Base-by-base conservation (phyloP, 2,329 filamentous ascomycete genomes). In the Tolypocladium guangdongense region DNA sequence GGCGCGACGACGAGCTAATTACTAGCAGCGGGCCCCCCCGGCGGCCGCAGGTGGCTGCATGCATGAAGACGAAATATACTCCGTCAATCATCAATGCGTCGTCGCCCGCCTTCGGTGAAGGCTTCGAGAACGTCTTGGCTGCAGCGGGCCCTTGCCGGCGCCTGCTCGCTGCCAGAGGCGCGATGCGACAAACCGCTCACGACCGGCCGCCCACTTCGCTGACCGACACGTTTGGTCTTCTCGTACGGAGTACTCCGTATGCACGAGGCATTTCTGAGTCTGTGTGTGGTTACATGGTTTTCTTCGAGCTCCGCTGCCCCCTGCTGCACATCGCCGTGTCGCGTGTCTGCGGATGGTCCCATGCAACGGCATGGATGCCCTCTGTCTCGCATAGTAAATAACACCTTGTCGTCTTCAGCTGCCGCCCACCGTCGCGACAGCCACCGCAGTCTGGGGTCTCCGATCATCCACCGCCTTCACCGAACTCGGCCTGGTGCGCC, bases 41-140 rank as follows among this genome's bases (percentile, higher is more conserved):
- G 27, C 20, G 47, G 47, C 47, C 11, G 33, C 32, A 22, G 12
- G 12, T n/a, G 33, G 32, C 47, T 49, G 47, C 47, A 49, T 49
- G 47, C n/a, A n/a, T n/a, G n/a, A n/a, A n/a, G n/a, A n/a, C n/a
- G n/a, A n/a, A n/a, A n/a, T n/a, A n/a, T n/a, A n/a, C n/a, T n/a
- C n/a, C n/a, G n/a, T n/a, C n/a, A n/a, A n/a, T n/a, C n/a, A n/a
- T n/a, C n/a, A 22, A 49, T 2, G 37, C 47, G 47, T 27, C 22
- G 41, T 45, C 46, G 30, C 46, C 43, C 46, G 47, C 47, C 47
- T 41, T 50, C 49, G 36, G 36, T 41, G 49, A 50, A 50, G 49
- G 33, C 49, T 50, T 50, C 49, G 49, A 50, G 49, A 50, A 50
- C 36, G 24, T 39, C 35, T 50, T 39, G 49, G 22, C 41, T 14